These are phyloP conservation scores for Mortierella antarctica DNA, from an alignment of 192 early-diverging fungal species.

Conservation along the genomic window DNA sequence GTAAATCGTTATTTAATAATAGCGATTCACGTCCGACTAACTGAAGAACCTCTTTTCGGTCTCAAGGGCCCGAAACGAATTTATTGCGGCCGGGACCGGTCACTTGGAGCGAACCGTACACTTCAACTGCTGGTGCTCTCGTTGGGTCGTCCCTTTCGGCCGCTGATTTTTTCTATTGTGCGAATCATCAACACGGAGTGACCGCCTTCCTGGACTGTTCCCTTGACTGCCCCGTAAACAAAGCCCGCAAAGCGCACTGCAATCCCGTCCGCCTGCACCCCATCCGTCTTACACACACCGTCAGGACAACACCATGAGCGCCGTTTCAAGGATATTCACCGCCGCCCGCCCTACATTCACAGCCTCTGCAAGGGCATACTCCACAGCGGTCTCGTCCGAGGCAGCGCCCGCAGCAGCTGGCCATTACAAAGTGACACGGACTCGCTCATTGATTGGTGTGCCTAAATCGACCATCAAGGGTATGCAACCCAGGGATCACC, in stretches of 20 bases:
- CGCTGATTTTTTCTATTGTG: too few relatives aligned
- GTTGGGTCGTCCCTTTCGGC: too few relatives aligned
- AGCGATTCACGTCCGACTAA: conserved; percentile 56
- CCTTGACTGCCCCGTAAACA: conserved; percentile 1
- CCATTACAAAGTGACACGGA: conserved; percentile 48
- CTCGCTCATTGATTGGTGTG: conserved; percentile 49
- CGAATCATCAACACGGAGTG: not conserved
- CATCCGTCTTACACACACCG: conserved; percentile 4
- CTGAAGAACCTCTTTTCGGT: conserved; percentile 25
- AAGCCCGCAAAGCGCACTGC: not conserved
- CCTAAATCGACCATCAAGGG: conserved; percentile 53
- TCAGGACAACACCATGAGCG: conserved; percentile 22
- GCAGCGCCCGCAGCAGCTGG: conserved; percentile 11
- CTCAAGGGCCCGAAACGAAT: not conserved
- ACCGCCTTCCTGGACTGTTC: not conserved
- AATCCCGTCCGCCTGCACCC: not conserved
- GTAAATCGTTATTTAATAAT: conserved; percentile 50
- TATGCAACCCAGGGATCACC: not conserved
- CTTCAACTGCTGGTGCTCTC: too few relatives aligned
- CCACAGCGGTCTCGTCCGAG: conserved; percentile 15
- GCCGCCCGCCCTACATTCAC: conserved; percentile 22
- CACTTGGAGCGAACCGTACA: too few relatives aligned
- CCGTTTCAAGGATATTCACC: conserved; percentile 35
- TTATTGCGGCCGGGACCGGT: too few relatives aligned
- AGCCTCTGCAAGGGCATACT: conserved; percentile 24